A percentile compares a stretch with the other conserved stretches of the same genome.
These are phyloP conservation scores for Starmera amethionina DNA, from an alignment of 805 yeast species.

Conservation along the genomic window DNA sequence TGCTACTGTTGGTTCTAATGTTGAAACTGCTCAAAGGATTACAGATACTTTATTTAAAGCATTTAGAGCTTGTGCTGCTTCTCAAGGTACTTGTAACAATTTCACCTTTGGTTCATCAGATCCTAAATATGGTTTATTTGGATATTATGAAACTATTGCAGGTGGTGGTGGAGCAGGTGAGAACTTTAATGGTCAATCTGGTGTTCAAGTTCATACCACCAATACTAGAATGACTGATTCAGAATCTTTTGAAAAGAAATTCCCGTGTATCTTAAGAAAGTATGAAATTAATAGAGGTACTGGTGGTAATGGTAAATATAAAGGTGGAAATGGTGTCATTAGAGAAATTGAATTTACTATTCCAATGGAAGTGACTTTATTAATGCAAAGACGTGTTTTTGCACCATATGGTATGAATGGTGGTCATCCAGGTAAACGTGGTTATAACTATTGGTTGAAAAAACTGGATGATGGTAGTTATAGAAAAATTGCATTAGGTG, in stretches of 20 bases:
- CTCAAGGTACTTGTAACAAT: constrained; percentile 51
- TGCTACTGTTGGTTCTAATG: constrained; percentile 43
- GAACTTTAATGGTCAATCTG: constrained; percentile 41
- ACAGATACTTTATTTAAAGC: constrained; percentile 45
- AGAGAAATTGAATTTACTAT: constrained; percentile 37
- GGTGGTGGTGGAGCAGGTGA: constrained; percentile 48
- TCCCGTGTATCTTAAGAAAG: constrained; percentile 38
- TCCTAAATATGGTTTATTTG: constrained; percentile 29
- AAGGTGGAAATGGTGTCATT: constrained; percentile 43
- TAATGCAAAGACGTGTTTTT: constrained; percentile 41
- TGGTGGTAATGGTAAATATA: constrained; percentile 38
- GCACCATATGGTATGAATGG: constrained; percentile 49
- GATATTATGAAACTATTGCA: constrained; percentile 46
- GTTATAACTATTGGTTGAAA: constrained; percentile 29
- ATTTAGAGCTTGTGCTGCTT: constrained; percentile 45
- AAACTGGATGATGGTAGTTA: constrained; percentile 21
- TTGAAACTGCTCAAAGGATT: constrained; percentile 47
- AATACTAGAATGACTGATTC: constrained; percentile 48
- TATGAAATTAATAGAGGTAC: constrained; percentile 34
- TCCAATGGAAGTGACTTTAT: constrained; percentile 32
- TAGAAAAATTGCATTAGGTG: constrained; percentile 25
- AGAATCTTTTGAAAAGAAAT: constrained; percentile 41
- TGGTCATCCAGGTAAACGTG: constrained; percentile 42
- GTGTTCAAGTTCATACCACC: constrained; percentile 45
- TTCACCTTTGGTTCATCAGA: constrained; percentile 45